A percentile compares a stretch with the other conserved stretches of the same genome.
Evolutionary conservation across 495 filamentous ascomycete species (phyloP).

Genomic region (Pyronema domesticum): DNA sequence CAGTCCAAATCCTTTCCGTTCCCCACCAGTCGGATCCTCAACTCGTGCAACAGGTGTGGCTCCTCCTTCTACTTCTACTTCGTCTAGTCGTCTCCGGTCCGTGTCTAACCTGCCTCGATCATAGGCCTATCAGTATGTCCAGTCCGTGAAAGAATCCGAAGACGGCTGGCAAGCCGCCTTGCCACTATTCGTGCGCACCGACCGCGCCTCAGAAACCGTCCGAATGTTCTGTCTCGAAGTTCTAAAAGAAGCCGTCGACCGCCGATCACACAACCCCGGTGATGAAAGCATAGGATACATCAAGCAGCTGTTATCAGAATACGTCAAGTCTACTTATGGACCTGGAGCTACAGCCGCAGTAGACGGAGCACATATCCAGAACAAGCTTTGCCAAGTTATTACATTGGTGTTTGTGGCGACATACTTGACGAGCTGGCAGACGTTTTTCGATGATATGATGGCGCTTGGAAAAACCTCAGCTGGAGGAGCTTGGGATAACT

Average conservation of each 20-base stretch:
- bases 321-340: conserved; percentile 55
- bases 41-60: conserved; percentile 18
- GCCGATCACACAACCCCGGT: conserved; percentile 43
- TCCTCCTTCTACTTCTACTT: background rate
- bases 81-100: background rate
- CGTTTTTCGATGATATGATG: conserved; percentile 75
- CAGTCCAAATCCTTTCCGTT: conserved; percentile 16
- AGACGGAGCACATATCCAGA: conserved; percentile 66
- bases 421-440: conserved; percentile 69
- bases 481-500: conserved; percentile 41
- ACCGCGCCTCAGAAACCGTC: conserved; percentile 63
- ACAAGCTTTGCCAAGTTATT: conserved; percentile 89
- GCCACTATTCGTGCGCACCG: conserved; percentile 62
- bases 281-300: conserved; percentile 47
- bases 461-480: conserved; percentile 41
- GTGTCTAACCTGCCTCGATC: background rate
- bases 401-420: conserved; percentile 76
- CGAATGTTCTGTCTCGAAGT: conserved; percentile 78
- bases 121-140: conserved; percentile 21
- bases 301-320: conserved; percentile 58
- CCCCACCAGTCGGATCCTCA: conserved; percentile 11
- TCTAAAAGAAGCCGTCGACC: conserved; percentile 73
- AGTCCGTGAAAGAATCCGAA: conserved; percentile 18
- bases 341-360: conserved; percentile 31
- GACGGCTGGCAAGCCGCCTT: conserved; percentile 72